Evolutionary conservation across 1,284 basidiomycete species (phyloP), one percentile per base, ranked within the genome.

Genomic region (Boletus sp.): DNA sequence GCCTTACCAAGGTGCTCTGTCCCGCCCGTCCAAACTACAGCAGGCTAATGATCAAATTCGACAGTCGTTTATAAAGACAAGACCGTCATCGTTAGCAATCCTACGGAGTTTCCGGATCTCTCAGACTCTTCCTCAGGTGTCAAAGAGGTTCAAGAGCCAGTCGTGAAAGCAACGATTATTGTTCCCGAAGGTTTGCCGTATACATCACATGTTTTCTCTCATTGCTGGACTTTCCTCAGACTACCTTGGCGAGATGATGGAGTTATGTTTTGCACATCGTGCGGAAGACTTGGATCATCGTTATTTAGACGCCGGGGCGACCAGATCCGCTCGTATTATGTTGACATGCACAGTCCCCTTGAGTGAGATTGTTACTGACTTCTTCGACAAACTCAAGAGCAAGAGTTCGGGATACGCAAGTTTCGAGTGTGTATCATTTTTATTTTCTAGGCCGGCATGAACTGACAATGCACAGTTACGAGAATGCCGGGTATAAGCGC

Each of bases 171-270:
- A n/a, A 89, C 89, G 0, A 94, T 96, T 67, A 91, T 96, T 63
- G 89, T 94, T n/a, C 93, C 94, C 5, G 87, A 93, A 80, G 88
- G 92, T 91, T 61, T 61, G 77, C 63, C n/a, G 44, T 39, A 42
- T 54, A 53, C 52, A 16, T 44, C 42, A 45, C 45, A 20, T 51
- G 11, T 43, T 46, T 43, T 55, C 52, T 58, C 29, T 49, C 24
- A 18, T 43, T 29, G 46, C 48, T 63, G 78, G 16, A 45, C 18
- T 31, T 57, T 48, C 36, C 42, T 53, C 22, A 85, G 92, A 92
- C 59, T 92, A 93, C 69, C 83, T 95, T 45, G 93, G 93, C 18
- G 87, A 88, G 51, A 94, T 97, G 88, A 94, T 98, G 88, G 90
- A 93, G 46, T 80, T 97, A 1, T 96, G 93, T 71, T 89, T 86